Base-by-base conservation (phyloP, 108 stramenopile species). In the Heterococcus sp. region DNA sequence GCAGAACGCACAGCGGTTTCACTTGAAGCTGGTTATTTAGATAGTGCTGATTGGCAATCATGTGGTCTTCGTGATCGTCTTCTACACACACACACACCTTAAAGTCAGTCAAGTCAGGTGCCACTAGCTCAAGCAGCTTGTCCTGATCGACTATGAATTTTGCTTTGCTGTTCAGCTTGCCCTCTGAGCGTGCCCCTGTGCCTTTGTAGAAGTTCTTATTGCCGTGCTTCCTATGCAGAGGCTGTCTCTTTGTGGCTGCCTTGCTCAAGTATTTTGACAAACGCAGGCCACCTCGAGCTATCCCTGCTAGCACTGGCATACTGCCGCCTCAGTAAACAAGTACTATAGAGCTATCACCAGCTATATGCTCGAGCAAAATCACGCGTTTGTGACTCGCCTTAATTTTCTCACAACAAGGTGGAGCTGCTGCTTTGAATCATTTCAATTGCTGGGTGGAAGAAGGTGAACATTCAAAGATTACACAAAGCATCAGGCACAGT, bases 161-260 rank as follows among this genome's bases (percentile, higher is more conserved):
- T 65, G 75, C 83, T 68, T 69, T 84, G 71, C 83, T 84, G 74
- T 76, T 84, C 14, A 84, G 35, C 28, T 30, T 36, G 1, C 83
- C 83, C 75, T 75, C 75, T 58, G 77, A 76, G 0, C 68, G 63
- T 3, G 75, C 34, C 0, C 75, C 75, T 30, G 75, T 84, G 4
- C 83, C 83, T 37, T 84, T 84, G 74, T 84, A 84, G 75, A 71
- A 84, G 46, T 75, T 75, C 65, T 84, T 84, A 37, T 75, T 75
- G 27, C 75, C 75, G 36, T 46, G 77, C 71, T 84, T 84, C 1
- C 75, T 69, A 2, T 68, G 75, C 75, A 84, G 38, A 5, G 83
- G 83, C 2, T 72, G 37, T 37, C 83, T 75, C 70, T 84, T 84
- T 2, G 75, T 75, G 32, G 83, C 83, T n/a, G 83, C 78, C 46